Evolutionary conservation across 2,329 filamentous ascomycete genomes (phyloP).

Genomic region (Bisporella sp.): DNA sequence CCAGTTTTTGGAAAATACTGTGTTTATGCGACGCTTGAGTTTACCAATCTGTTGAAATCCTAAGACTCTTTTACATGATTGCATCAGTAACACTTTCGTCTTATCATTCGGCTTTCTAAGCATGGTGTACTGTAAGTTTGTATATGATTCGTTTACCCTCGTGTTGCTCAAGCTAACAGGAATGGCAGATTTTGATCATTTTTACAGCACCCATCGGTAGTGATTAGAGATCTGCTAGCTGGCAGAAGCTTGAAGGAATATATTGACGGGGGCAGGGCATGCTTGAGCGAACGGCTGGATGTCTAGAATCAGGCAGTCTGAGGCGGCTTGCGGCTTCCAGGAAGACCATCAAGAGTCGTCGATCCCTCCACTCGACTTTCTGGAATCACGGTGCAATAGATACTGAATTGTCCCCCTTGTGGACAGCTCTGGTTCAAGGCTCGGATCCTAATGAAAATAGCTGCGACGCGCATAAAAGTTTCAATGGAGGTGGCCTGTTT

Average conservation of each 20-base stretch:
- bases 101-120: slow-evolving; percentile 4
- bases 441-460: slow-evolving; percentile 1
- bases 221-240: too few species aligned
- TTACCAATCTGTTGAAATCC: too few species aligned
- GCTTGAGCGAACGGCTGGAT: slow-evolving; percentile 53
- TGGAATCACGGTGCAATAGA: slow-evolving; percentile 44
- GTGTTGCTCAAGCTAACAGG: too few species aligned
- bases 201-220: too few species aligned
- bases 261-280: slow-evolving; percentile 33
- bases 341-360: slow-evolving; percentile 31
- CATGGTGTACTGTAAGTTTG: slow-evolving; percentile 16
- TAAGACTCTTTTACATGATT: too few species aligned
- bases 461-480: too few species aligned
- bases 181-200: too few species aligned
- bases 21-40: too few species aligned
- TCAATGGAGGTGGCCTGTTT: slow-evolving; percentile 12
- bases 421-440: slow-evolving; percentile 20
- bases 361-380: slow-evolving; percentile 46
- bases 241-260: background rate
- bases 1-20: too few species aligned
- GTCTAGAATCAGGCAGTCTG: slow-evolving; percentile 47
- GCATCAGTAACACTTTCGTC: too few species aligned
- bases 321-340: slow-evolving; percentile 35
- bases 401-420: slow-evolving; percentile 25
- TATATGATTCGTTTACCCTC: too few species aligned